Evolutionary conservation across 139 green algal genomes (phyloP).

Genomic region (Chlamydomonas asymmetrica): DNA sequence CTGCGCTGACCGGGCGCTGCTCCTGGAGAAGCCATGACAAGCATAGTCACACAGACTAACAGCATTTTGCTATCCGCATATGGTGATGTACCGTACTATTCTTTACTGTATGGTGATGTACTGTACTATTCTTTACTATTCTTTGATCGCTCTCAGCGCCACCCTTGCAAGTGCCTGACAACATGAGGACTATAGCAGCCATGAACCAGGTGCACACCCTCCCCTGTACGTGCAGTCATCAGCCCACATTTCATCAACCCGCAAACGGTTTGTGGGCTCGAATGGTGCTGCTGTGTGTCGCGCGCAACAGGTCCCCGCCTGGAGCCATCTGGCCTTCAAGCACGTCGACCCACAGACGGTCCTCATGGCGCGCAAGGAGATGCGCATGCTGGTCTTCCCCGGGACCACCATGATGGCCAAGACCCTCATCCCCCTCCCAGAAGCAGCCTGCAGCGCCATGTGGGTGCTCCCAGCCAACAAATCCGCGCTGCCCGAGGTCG

Average conservation of each 20-base stretch:
- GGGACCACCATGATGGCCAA: conserved; percentile 52
- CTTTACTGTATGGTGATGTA: no score
- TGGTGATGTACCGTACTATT: no score
- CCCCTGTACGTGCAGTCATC: neutral
- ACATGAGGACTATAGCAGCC: neutral
- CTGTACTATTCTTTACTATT: neutral
- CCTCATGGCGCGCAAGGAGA: conserved; percentile 54
- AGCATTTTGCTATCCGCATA: no score
- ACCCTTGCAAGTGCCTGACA: conserved; percentile 7
- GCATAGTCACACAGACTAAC: no score
- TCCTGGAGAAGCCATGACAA: no score
- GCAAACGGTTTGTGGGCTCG: neutral
- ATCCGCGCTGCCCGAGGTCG: conserved; percentile 11
- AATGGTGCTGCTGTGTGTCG: no score
- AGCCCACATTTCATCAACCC: neutral
- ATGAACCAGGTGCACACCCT: neutral
- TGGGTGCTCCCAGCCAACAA: conserved; percentile 7
- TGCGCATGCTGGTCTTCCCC: conserved; percentile 83
- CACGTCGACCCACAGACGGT: conserved; percentile 45
- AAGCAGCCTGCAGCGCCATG: neutral
- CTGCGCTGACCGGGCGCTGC: no score
- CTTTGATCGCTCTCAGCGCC: neutral
- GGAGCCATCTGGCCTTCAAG: conserved; percentile 47
- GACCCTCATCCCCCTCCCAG: conserved; percentile 6
- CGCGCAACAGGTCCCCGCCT: conserved; percentile 24